Base-by-base conservation (phyloP, 352 stramenopile genomes). In the Pythium dissotocum region DNA sequence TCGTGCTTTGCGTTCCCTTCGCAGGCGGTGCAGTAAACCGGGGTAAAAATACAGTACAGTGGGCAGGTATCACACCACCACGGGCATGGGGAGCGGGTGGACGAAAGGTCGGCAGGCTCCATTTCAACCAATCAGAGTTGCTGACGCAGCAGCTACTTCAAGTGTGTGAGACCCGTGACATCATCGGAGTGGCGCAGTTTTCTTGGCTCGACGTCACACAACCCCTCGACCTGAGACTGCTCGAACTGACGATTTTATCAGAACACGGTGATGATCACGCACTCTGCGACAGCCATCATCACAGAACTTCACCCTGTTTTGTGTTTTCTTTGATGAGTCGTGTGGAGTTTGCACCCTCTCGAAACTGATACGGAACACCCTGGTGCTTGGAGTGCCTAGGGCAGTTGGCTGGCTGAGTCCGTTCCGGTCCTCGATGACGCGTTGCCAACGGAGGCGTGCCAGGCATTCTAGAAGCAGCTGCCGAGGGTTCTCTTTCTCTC, bases 91-190 rank as follows among this genome's bases (percentile, higher is more conserved):
- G 40, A 69, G 65, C 53, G 65, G 65, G 58, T 71, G 58, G 58
- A 57, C 58, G 65, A 71, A 71, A 46, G 58, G 65, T 38, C 65
- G 53, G 54, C 30, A 42, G 18, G 0, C 33, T 6, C 4, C 4
- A 38, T 71, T 71, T 67, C 40, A 55, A 55, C 65, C 65, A 71
- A 71, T 67, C 28, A 57, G 1, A 49, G 30, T 4, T 6, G 35
- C 6, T 14, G n/a, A 26, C 18, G 24, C 9, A 33, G 26, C 16
- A 51, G 38, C 58, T 63, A 67, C 65, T 71, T 71, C 65, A 71
- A 71, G 65, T 71, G 56, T 24, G n/a, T 7, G 53, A n/a, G 38
- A 24, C 21, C 40, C 65, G 58, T 71, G 65, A 71, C 65, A 71
- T 71, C 65, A 71, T 71, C 48, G 33, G 8, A 24, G n/a, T 52